Evolutionary conservation across 208 protist genomes (phyloP), one percentile per base, ranked within the genome.

Genomic region (Phytomonas sp.): DNA sequence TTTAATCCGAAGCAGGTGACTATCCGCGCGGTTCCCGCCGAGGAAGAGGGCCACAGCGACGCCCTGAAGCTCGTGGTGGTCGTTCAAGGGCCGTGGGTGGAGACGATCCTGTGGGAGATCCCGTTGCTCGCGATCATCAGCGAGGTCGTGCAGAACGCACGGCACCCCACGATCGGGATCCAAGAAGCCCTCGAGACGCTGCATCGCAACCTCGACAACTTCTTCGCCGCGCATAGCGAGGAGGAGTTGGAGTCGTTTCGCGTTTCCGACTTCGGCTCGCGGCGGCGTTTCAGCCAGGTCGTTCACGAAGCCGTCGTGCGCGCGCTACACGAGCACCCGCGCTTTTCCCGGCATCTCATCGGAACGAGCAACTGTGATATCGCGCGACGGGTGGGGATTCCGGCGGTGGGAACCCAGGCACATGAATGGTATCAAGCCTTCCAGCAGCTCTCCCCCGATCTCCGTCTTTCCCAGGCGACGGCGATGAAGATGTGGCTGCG

Each of bases 351-450:
- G 9, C 72, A 89, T 67, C 71, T 96, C n/a, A 62, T 72, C 37
- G 90, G 90, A 46, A 93, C 90, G 30, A 96, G 90, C 67, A 96
- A 96, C 76, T 93, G 92, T 70, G 80, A 92, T 60, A 61, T 96
- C 8, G 90, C 90, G 33, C 84, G 81, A 31, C 83, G 82, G 20
- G 68, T 91, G 32, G 26, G 80, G 36, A 36, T 96, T n/a, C 62
- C 80, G 4, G 77, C 87, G 2, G 72, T 93, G 11, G 90, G 90
- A 31, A 96, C 90, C 28, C 90, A 96, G 68, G 90, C 90, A 20
- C 90, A 96, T 65, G 90, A 96, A 76, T 96, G 90, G 90, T 96
- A 92, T 72, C 90, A 96, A 82, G 90, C 90, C 28, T 92, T 92
- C 71, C 90, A 96, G 75, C 90, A 96, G 77, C 80, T 96, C 34